Evolutionary conservation across 1,284 basidiomycete species (phyloP).

Genomic region (Ceratobasidium sp.): DNA sequence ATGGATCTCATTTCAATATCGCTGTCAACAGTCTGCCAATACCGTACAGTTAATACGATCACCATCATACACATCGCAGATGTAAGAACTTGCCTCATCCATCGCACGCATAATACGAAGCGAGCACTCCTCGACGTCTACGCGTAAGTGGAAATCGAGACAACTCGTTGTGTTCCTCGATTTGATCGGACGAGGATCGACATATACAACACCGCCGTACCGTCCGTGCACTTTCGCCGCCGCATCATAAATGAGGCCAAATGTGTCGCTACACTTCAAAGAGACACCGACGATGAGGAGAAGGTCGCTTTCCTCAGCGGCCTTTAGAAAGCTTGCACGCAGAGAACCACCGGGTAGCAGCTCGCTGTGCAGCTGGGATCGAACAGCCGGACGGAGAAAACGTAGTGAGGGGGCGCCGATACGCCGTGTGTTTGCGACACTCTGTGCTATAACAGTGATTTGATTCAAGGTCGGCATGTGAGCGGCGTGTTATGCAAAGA

Average conservation of each 20-base stretch:
- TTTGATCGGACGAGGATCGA: background rate
- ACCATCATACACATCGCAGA: too few relatives aligned
- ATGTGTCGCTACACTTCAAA: background rate
- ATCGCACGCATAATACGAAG: background rate
- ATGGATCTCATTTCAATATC: too few relatives aligned
- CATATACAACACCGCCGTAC: background rate
- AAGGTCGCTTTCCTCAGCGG: background rate
- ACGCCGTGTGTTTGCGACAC: background rate
- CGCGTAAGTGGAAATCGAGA: background rate
- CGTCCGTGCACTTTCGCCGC: background rate
- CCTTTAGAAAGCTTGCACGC: background rate
- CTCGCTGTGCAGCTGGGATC: background rate
- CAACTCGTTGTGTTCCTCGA: background rate
- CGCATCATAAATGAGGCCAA: background rate
- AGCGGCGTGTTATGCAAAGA: too few relatives aligned
- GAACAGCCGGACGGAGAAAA: slow-evolving; percentile 5
- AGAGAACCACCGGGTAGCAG: background rate
- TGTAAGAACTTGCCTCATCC: background rate
- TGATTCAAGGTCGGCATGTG: too few relatives aligned
- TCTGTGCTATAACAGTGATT: background rate
- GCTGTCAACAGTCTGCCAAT: too few relatives aligned
- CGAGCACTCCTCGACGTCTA: background rate
- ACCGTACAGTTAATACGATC: too few relatives aligned
- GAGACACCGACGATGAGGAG: slow-evolving; percentile 5
- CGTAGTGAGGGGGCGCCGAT: background rate